These are phyloP conservation scores for Yamadazyma friedrichii DNA, from an alignment of 1,139 yeast species.

Conservation along the genomic window DNA sequence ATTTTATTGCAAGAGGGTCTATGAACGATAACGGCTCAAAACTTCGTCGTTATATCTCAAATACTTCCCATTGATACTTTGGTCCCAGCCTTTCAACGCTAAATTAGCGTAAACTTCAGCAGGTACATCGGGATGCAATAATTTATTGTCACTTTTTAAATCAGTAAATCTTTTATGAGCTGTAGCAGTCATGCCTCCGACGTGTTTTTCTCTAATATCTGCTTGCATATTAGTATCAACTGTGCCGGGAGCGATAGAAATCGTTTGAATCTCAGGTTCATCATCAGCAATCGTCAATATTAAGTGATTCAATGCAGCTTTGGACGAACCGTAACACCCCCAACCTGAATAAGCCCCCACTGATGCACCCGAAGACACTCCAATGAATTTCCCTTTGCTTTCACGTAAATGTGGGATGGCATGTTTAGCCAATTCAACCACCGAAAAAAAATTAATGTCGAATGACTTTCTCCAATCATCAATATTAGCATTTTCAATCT, in stretches of 20 bases:
- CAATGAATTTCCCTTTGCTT: slow-evolving; percentile 60
- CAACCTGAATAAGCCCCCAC: slow-evolving; percentile 62
- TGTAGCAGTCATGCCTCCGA: slow-evolving; percentile 55
- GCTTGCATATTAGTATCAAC: slow-evolving; percentile 87
- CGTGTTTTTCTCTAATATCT: slow-evolving; percentile 63
- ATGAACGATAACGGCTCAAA: slow-evolving; percentile 18
- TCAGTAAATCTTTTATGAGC: slow-evolving; percentile 59
- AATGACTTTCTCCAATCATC: slow-evolving; percentile 62
- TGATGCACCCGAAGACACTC: slow-evolving; percentile 88
- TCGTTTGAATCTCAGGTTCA: slow-evolving; percentile 55
- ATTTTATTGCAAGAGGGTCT: no score
- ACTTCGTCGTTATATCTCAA: slow-evolving; percentile 56
- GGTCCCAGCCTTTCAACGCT: slow-evolving; percentile 56
- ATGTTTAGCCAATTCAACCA: slow-evolving; percentile 57
- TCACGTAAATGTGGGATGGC: slow-evolving; percentile 60
- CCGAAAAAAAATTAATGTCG: slow-evolving; percentile 78
- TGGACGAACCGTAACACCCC: slow-evolving; percentile 89
- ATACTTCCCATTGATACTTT: slow-evolving; percentile 60
- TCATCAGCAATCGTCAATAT: slow-evolving; percentile 66
- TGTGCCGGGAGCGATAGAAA: slow-evolving; percentile 89
- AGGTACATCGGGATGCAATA: slow-evolving; percentile 68
- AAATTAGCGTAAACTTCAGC: slow-evolving; percentile 66
- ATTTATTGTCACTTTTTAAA: slow-evolving; percentile 51
- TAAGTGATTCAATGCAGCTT: slow-evolving; percentile 84
- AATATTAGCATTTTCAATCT: slow-evolving; percentile 49